Conservation (phyloP, 78 protist genomes). For the Dictyostelium citrinum region DNA sequence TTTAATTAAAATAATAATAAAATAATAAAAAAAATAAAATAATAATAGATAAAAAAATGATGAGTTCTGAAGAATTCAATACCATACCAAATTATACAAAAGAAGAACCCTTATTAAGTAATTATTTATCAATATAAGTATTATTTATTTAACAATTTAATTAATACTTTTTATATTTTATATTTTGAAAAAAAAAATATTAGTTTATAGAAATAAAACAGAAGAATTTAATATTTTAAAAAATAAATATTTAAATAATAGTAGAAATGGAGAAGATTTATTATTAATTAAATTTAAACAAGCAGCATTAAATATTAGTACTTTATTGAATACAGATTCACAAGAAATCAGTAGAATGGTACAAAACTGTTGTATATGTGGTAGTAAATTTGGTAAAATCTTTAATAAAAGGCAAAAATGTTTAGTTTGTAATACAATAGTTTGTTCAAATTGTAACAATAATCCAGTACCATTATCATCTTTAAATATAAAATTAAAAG, state of each 20-base stretch:
- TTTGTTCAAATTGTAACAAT: slow-evolving; percentile 43
- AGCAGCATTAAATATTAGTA: slow-evolving; percentile 18
- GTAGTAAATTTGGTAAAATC: slow-evolving; percentile 36
- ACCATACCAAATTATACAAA: background rate
- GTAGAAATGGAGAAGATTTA: slow-evolving; percentile 12
- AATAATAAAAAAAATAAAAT: background rate
- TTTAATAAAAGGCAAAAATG: slow-evolving; percentile 59
- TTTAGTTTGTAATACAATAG: slow-evolving; percentile 30
- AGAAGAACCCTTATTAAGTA: background rate
- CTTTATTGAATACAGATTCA: background rate
- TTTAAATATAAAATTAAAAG: background rate
- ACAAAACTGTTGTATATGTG: slow-evolving; percentile 47
- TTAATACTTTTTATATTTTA: background rate
- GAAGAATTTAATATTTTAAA: slow-evolving; percentile 9
- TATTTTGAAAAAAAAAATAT: background rate
- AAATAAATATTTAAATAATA: background rate
- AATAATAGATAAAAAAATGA: background rate
- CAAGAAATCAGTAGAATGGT: slow-evolving; percentile 12
- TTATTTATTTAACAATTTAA: background rate
- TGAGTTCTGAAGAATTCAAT: background rate
- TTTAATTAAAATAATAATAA: background rate
- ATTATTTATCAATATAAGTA: background rate
- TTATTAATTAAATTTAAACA: slow-evolving; percentile 23
- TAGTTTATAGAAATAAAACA: slow-evolving; percentile 42
- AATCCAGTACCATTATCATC: slow-evolving; percentile 17